Evolutionary conservation across 257 asterid species (phyloP).

Genomic region (Nicotiana paniculata): DNA sequence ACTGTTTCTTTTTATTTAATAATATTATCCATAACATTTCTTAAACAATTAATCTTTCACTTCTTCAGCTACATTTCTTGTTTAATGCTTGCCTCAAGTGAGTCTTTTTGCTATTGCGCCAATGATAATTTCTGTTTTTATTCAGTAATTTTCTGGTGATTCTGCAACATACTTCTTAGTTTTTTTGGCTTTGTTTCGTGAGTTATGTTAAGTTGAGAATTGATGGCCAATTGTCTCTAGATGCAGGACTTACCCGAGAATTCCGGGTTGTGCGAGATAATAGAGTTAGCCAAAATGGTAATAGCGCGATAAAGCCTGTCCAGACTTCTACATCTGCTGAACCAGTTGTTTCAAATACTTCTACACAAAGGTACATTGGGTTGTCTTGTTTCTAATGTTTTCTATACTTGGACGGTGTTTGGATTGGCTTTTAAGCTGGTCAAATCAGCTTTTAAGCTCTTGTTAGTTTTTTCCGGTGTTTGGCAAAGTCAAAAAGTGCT

Average conservation of each 20-base stretch:
- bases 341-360: constrained; percentile 23
- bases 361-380: constrained; percentile 39
- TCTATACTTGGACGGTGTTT: not conserved
- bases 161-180: not conserved
- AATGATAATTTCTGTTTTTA: not conserved
- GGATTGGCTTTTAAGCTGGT: no score
- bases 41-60: not conserved
- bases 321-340: constrained; percentile 45
- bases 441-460: no score
- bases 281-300: constrained; percentile 54
- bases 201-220: not conserved
- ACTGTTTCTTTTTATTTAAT: not conserved
- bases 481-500: no score
- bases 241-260: constrained; percentile 63
- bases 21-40: not conserved
- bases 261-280: constrained; percentile 94
- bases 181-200: not conserved
- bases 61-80: not conserved
- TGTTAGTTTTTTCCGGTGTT: no score
- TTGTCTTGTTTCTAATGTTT: not conserved
- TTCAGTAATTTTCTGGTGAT: not conserved
- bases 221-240: constrained; percentile 19
- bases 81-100: not conserved
- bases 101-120: not conserved
- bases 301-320: constrained; percentile 43